phyloP scores from a whole-genome alignment of 139 green algal genomes.

The Tetradesmus lagerheimii region DNA sequence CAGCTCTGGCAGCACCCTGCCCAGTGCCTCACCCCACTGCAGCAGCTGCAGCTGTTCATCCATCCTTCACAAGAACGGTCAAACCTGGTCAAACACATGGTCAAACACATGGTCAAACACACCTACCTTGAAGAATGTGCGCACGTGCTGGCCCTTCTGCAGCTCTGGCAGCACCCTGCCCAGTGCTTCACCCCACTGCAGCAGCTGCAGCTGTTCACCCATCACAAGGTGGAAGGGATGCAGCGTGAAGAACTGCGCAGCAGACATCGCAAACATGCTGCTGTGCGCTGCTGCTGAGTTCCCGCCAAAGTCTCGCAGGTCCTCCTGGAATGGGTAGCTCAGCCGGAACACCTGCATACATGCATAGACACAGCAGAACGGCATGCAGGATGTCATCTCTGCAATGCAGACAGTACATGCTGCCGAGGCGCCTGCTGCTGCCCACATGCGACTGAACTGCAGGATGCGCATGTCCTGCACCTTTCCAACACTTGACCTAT shows the following conservation, averaged over 20 bases:
- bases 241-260: conserved; percentile 49
- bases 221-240: conserved; percentile 65
- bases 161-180: conserved; percentile 44
- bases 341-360: conserved; percentile 52
- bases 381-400: too few species aligned
- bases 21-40: conserved; percentile 47
- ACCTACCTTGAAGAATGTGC: conserved; percentile 41
- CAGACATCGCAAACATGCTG: conserved; percentile 37
- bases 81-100: too few species aligned
- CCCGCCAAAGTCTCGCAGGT: neutral
- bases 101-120: too few species aligned
- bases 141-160: conserved; percentile 2
- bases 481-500: neutral
- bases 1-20: conserved; percentile 43
- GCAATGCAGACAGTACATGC: too few species aligned
- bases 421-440: too few species aligned
- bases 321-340: conserved; percentile 46
- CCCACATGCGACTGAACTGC: too few species aligned
- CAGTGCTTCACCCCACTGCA: conserved; percentile 51
- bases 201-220: conserved; percentile 27
- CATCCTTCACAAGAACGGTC: too few species aligned
- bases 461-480: too few species aligned
- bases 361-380: neutral
- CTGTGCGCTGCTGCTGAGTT: neutral
- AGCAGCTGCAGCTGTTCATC: conserved; percentile 34